Conservation (phyloP, 225 moss, liverwort and hornwort species). For the Physcomitrellopsis africana region DNA sequence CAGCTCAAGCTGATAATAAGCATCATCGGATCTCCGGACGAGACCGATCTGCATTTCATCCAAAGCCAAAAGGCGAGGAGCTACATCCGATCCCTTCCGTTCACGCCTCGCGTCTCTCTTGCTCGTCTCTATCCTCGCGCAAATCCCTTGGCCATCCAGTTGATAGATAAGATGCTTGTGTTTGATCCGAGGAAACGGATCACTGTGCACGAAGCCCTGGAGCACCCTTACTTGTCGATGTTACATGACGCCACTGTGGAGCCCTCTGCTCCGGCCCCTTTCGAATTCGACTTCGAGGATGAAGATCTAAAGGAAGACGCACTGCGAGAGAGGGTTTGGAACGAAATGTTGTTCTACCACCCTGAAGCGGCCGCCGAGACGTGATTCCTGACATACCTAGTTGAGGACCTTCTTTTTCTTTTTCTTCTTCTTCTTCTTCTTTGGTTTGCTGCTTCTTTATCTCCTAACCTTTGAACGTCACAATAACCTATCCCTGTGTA, state of each 20-base stretch:
- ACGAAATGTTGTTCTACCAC: slow-evolving; percentile 93
- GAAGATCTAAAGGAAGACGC: slow-evolving; percentile 98
- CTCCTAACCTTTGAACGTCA: slow-evolving; percentile 22
- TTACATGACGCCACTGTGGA: slow-evolving; percentile 78
- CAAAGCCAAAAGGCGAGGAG: slow-evolving; percentile 89
- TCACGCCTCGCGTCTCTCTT: slow-evolving; percentile 78
- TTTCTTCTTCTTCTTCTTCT: not conserved
- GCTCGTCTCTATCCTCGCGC: slow-evolving; percentile 90
- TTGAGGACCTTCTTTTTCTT: slow-evolving; percentile 11
- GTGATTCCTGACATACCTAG: slow-evolving; percentile 22
- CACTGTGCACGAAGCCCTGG: slow-evolving; percentile 92
- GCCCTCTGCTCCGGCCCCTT: slow-evolving; percentile 85
- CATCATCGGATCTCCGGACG: slow-evolving; percentile 94
- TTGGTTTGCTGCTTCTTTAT: slow-evolving; percentile 16
- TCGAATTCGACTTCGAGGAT: slow-evolving; percentile 95
- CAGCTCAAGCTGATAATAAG: slow-evolving; percentile 99
- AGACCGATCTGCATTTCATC: slow-evolving; percentile 93
- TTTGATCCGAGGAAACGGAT: slow-evolving; percentile 90
- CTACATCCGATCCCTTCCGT: slow-evolving; percentile 90
- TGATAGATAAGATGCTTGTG: slow-evolving; percentile 98
- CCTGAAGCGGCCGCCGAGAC: slow-evolving; percentile 72
- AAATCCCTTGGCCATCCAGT: slow-evolving; percentile 85
- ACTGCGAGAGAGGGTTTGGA: slow-evolving; percentile 96
- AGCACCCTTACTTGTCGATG: slow-evolving; percentile 96
- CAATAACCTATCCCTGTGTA: slow-evolving; percentile 22